Evolutionary conservation across 2,329 filamentous ascomycete genomes (phyloP), one percentile per base, ranked within the genome.

Genomic region (Bipolaris victoriae): DNA sequence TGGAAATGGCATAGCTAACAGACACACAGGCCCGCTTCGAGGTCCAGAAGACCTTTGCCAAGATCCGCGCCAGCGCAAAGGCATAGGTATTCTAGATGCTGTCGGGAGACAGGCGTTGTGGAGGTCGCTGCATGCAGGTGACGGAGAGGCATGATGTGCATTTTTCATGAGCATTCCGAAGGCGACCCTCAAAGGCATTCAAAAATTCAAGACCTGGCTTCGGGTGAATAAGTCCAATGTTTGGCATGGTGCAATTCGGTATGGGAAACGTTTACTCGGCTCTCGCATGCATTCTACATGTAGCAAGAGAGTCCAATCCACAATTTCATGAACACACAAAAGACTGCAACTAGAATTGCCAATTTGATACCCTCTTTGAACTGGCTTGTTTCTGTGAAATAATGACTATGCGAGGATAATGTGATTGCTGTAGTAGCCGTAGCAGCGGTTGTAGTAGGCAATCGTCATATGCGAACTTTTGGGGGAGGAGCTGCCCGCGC

Each of bases 41-140:
- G 87, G 90, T 97, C 83, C 90, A 90, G 84, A 98, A 97, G 90
- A 89, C 91, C 77, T 86, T 96, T 79, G 91, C 92, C 79, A 96
- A 97, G 88, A 84, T 96, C 83, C 71, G 72, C 64, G 67, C 75
- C 57, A 72, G 71, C 66, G 68, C 75, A 53, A 73, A 72, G 68
- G 76, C 76, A 72, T 77, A 78, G 67, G 70, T 64, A 62, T 49
- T 64, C 50, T 63, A 61, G 64, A 62, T 66, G 57, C 61, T 67
- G 67, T 70, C 63, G 65, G 70, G 59, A 67, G 64, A 68, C 58
- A 65, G 63, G 66, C 47, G 65, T 63, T 62, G 66, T 62, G 66
- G 66, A 62, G 63, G 68, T 66, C 62, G 68, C 65, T 70, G 64
- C 65, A 67, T 71, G 62, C 68, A 65, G 65, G 65, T 63, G 64